Base-by-base conservation (phyloP, 805 yeast genomes). In the Kluyveromyces siamensis region DNA sequence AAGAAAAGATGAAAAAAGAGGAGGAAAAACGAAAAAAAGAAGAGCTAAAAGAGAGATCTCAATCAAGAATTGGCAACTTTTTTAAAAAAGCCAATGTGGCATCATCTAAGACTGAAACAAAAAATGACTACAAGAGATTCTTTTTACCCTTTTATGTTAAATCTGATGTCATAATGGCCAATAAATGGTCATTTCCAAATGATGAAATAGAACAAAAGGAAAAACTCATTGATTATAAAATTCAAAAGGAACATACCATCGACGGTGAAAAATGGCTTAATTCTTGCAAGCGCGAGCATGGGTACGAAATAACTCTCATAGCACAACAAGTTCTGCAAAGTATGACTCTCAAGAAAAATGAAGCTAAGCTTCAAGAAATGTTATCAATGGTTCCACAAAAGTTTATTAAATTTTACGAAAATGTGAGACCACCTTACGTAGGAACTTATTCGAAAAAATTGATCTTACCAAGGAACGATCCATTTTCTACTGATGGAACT, bases 321-420 rank as follows among this genome's bases (percentile, higher is more conserved):
- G 55, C 72, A 48, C 56, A 69, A 9, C 51, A 52, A 0, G 47
- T 73, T 17, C 55, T 74, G 40, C 62, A 60, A 18, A 58, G 60
- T 19, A 65, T 74, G 66, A 62, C 69, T 14, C 39, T 72, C 60
- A 49, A 55, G 53, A 74, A 73, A 50, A 55, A 63, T 9, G 68
- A 65, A 42, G 51, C 47, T 59, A 70, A 59, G 56, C 63, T 50
- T 61, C 73, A 47, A 50, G 56, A 38, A 35, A 54, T 51, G 27
- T 49, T 52, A 50, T 55, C 51, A 17, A 52, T 41, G 45, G 52
- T 68, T 16, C 72, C 72, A 6, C 61, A 65, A 10, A 68, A 68
- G 49, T 72, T 62, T 48, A 67, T 73, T 42, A 70, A 69, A 49
- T 73, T 73, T 56, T 73, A 75, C 52, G 84, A 79, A 51, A 77